Base-by-base conservation (phyloP, 73 alveolate species). In the Durusdinium trenchii region DNA sequence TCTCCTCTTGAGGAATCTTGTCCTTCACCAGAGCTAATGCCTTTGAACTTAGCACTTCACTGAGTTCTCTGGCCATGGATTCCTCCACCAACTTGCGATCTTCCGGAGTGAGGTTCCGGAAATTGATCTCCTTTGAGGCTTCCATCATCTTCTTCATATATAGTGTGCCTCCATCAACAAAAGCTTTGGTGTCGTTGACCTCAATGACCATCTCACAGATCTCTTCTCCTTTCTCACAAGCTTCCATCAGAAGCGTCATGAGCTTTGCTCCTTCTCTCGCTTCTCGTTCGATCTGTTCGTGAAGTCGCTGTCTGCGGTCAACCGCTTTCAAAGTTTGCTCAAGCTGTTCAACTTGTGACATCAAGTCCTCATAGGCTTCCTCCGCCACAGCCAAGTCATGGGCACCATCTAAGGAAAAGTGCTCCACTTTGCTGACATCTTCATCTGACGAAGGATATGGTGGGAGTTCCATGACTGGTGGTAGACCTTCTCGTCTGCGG, bases 161-260 rank as follows among this genome's bases (percentile, higher is more conserved):
- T 40, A 51, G 1, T 23, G 61, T 3, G 16, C 78, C 78, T 6
- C 6, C 1, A 6, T 30, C 0, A 42, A 85, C 32, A 9, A 85
- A 54, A 26, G n/a, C 50, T 28, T 9, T n/a, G 6, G 6, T 35
- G 57, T 85, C 54, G 0, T 85, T 78, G 18, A 85, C 57, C 23
- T 85, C 94, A 4, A 85, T 12, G 45, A 4, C 50, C 45, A 85
- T 60, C 69, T 50, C 94, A n/a, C 67, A 50, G 43, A 60, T 38
- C 79, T 85, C 94, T 50, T 85, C 78, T 3, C 79, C 94, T 32
- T n/a, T n/a, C 28, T 85, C 94, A 51, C 94, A 85, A 0, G 78
- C 94, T 23, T 28, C 45, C 20, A 30, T 0, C 23, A 85, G 3
- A 18, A 2, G 16, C 61, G 28, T 42, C 3, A 35, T 7, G 42